Conservation (phyloP, 495 filamentous ascomycete species). For the Hapsidospora chrysogenum region DNA sequence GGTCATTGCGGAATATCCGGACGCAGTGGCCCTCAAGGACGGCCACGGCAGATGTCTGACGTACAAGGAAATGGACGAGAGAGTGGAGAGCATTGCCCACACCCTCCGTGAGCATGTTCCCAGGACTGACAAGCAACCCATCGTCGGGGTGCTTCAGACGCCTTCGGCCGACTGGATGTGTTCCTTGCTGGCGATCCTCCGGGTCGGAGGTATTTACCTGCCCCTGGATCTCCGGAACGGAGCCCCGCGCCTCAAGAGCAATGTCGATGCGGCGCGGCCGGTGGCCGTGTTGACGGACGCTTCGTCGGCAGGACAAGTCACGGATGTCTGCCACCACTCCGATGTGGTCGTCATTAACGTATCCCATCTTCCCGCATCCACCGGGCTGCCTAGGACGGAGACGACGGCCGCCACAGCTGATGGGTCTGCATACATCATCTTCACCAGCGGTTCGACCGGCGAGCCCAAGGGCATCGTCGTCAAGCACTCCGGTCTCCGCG, state of each 20-base stretch:
- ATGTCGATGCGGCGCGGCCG: constrained; percentile 4
- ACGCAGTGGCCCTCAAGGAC: constrained; percentile 6
- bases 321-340: too few relatives aligned
- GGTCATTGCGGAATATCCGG: constrained; percentile 3
- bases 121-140: background rate
- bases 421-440: too few relatives aligned
- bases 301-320: constrained; percentile 16
- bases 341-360: too few relatives aligned
- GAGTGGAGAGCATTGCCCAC: constrained; percentile 6
- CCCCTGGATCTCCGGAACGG: constrained; percentile 30
- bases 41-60: constrained; percentile 4
- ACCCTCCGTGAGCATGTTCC: constrained; percentile 2
- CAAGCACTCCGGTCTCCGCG: constrained; percentile 9
- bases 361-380: too few relatives aligned
- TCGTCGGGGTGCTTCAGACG: constrained; percentile 16
- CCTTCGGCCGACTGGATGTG: constrained; percentile 25
- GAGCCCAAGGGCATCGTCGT: constrained; percentile 27
- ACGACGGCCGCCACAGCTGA: too few relatives aligned
- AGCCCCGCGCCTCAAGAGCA: constrained; percentile 5
- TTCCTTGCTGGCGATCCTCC: constrained; percentile 35
- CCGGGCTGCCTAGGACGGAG: too few relatives aligned
- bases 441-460: constrained; percentile 31
- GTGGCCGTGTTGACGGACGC: constrained; percentile 23
- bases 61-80: constrained; percentile 7
- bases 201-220: constrained; percentile 30